Conservation (phyloP, 2,329 filamentous ascomycete genomes). For the Annulohypoxylon truncatum region DNA sequence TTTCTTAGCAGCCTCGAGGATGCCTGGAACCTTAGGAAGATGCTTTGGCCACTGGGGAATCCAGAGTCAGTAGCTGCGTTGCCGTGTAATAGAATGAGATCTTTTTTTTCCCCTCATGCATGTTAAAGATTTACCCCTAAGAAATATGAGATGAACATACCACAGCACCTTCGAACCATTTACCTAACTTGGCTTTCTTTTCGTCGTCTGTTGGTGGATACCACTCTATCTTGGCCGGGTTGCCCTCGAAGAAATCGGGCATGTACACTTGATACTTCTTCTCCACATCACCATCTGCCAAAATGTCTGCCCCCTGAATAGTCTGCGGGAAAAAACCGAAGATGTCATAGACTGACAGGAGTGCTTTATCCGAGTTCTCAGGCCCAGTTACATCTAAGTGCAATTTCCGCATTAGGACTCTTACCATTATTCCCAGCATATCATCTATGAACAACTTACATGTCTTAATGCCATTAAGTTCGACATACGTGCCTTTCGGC, state of each 20-base stretch:
- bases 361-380: background rate
- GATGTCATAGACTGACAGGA: background rate
- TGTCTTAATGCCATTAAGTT: background rate
- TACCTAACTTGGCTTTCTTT: background rate
- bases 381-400: background rate
- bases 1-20: slow-evolving; percentile 62
- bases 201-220: background rate
- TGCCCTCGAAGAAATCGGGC: background rate
- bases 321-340: background rate
- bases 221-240: background rate
- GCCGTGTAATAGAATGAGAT: too few relatives aligned
- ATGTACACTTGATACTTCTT: background rate
- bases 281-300: background rate
- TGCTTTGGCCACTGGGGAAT: background rate
- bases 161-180: background rate
- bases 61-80: background rate
- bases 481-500: background rate
- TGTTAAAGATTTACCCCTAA: too few relatives aligned
- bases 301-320: background rate
- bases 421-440: too few relatives aligned
- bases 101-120: too few relatives aligned
- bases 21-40: slow-evolving; percentile 55
- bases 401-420: too few relatives aligned
- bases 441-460: too few relatives aligned
- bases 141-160: background rate